phyloP scores from a whole-genome alignment of 192 early-diverging fungal genomes.

The Coemansia sp. region DNA sequence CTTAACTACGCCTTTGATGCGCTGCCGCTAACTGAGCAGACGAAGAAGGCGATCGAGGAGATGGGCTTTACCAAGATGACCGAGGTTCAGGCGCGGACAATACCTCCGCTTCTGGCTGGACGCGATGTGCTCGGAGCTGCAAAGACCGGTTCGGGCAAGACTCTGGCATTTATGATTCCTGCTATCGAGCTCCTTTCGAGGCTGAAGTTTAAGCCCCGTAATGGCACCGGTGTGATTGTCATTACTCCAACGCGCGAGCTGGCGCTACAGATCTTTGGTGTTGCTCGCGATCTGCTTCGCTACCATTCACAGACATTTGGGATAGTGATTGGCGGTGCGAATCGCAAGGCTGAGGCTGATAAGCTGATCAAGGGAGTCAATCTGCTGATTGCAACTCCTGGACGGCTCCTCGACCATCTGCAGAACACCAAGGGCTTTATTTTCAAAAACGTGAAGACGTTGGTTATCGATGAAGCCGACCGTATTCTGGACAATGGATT shows the following conservation, averaged over 20 bases:
- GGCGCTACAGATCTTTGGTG: conserved; percentile 98
- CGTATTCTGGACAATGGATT: conserved; percentile 98
- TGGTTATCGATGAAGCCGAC: conserved; percentile 97
- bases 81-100: conserved; percentile 93
- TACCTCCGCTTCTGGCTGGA: conserved; percentile 93
- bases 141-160: conserved; percentile 97
- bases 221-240: conserved; percentile 92
- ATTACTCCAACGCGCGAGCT: conserved; percentile 98
- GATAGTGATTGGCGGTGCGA: conserved; percentile 98
- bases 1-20: conserved; percentile 67
- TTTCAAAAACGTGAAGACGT: conserved; percentile 89
- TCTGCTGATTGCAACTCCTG: conserved; percentile 93
- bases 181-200: conserved; percentile 87
- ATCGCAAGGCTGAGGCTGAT: conserved; percentile 93
- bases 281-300: conserved; percentile 92
- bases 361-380: conserved; percentile 97
- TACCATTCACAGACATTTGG: conserved; percentile 98
- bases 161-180: conserved; percentile 94
- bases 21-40: conserved; percentile 77
- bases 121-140: conserved; percentile 97
- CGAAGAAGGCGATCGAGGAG: conserved; percentile 80
- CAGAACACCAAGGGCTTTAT: conserved; percentile 98
- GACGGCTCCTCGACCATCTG: conserved; percentile 96
- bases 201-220: conserved; percentile 95
- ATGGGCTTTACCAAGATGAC: conserved; percentile 96